Conservation (phyloP, 352 stramenopile species). For the Phytophthora vignae region DNA sequence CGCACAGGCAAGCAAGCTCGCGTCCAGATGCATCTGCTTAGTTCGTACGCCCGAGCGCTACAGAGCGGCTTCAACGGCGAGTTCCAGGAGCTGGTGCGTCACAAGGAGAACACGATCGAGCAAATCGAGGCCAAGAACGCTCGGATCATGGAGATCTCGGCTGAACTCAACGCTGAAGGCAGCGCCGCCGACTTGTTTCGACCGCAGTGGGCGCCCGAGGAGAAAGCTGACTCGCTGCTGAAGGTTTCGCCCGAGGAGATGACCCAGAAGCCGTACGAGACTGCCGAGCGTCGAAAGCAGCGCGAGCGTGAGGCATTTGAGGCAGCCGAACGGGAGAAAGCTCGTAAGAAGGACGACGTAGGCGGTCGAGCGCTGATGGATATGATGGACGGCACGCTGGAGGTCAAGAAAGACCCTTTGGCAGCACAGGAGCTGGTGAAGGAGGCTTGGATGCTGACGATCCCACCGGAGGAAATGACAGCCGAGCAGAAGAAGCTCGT, state of each 20-base stretch:
- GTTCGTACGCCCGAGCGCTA: conserved; percentile 73
- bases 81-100: conserved; percentile 74
- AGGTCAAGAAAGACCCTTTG: conserved; percentile 87
- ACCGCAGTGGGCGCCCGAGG: conserved; percentile 61
- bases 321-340: conserved; percentile 34
- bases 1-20: conserved; percentile 85
- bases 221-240: conserved; percentile 75
- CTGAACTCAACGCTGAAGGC: conserved; percentile 53
- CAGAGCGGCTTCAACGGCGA: conserved; percentile 85
- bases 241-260: conserved; percentile 80
- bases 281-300: conserved; percentile 62
- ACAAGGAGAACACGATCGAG: conserved; percentile 87
- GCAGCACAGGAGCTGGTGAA: conserved; percentile 73
- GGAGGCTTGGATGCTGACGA: conserved; percentile 91
- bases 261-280: conserved; percentile 88
- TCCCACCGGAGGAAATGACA: conserved; percentile 78
- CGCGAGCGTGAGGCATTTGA: conserved; percentile 46
- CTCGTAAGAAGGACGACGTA: conserved; percentile 85
- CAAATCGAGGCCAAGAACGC: conserved; percentile 91
- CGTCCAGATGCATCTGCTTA: conserved; percentile 88
- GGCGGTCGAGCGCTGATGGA: conserved; percentile 81
- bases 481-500: conserved; percentile 82
- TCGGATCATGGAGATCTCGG: conserved; percentile 88
- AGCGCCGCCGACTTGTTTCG: conserved; percentile 49
- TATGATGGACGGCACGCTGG: conserved; percentile 96